A percentile compares a stretch with the other conserved stretches of the same genome.
Evolutionary conservation across 2,329 filamentous ascomycete species (phyloP).

Genomic region (Atkinsonella hypoxylon): DNA sequence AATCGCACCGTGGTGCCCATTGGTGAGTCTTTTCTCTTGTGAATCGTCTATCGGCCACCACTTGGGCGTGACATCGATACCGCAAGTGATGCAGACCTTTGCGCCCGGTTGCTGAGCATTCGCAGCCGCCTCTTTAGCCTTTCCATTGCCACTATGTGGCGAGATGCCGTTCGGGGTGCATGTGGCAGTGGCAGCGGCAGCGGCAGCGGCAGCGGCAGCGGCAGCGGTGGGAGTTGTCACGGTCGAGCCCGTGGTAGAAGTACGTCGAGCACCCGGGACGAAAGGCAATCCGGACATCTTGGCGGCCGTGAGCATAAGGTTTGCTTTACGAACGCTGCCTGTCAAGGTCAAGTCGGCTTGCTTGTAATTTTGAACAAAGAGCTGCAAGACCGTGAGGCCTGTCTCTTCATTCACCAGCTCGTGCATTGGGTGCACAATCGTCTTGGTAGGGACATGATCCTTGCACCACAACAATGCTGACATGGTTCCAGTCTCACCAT

Average conservation of each 20-base stretch:
- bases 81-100: conserved; percentile 52
- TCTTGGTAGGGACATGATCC: conserved; percentile 65
- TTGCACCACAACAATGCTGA: conserved; percentile 86
- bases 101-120: conserved; percentile 28
- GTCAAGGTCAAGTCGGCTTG: conserved; percentile 85
- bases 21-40: conserved; percentile 39
- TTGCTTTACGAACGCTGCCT: conserved; percentile 87
- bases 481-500: conserved; percentile 71
- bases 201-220: conserved; percentile 21
- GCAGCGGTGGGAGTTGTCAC: conserved; percentile 18
- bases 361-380: conserved; percentile 84
- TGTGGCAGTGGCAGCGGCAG: conserved; percentile 10
- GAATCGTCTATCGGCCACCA: conserved; percentile 53
- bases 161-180: conserved; percentile 8
- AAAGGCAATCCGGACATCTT: conserved; percentile 33
- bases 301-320: conserved; percentile 54
- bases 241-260: conserved; percentile 25
- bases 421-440: conserved; percentile 64
- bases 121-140: conserved; percentile 14
- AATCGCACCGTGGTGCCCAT: conserved; percentile 37
- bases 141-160: conserved; percentile 14
- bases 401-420: conserved; percentile 54
- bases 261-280: conserved; percentile 33
- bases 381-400: conserved; percentile 70
- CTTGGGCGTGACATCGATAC: conserved; percentile 59